Evolutionary conservation across 768 basidiomycete species (phyloP).

Genomic region (Leccinum subtestaceum): DNA sequence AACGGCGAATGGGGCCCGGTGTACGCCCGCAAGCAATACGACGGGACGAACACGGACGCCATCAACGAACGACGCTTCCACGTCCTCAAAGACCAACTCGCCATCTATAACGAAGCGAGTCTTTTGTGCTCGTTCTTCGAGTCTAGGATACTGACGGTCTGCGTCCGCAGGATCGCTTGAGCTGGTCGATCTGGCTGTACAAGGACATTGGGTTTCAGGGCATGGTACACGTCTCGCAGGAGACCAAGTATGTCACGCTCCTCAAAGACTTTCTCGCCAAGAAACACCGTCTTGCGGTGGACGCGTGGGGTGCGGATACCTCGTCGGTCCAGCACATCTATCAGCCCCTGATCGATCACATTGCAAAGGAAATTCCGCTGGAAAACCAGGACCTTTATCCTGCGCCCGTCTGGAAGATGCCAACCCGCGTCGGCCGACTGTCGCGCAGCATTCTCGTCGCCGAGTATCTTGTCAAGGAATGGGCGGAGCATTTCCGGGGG

Average conservation of each 20-base stretch:
- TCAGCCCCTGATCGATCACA: constrained; percentile 61
- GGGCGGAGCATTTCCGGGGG: constrained; percentile 67
- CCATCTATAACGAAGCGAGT: constrained; percentile 54
- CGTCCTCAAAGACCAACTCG: constrained; percentile 71
- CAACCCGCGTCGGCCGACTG: constrained; percentile 52
- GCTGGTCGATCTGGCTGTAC: constrained; percentile 88
- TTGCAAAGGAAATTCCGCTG: constrained; percentile 52
- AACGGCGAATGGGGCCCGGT: constrained; percentile 87
- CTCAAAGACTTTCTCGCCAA: constrained; percentile 68
- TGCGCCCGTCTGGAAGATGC: constrained; percentile 59
- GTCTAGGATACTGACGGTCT: background rate
- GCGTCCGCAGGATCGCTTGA: constrained; percentile 51
- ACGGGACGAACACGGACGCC: constrained; percentile 54
- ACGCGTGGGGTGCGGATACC: constrained; percentile 77
- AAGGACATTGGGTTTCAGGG: constrained; percentile 87
- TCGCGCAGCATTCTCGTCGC: constrained; percentile 65
- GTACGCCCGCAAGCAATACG: constrained; percentile 62
- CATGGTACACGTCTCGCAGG: constrained; percentile 70
- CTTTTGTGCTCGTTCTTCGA: background rate
- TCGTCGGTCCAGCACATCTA: constrained; percentile 54
- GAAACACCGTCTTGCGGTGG: constrained; percentile 74
- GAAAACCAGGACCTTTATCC: constrained; percentile 59
- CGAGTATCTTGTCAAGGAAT: constrained; percentile 70
- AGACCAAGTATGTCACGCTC: constrained; percentile 69
- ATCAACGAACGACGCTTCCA: constrained; percentile 66